Percentiles rank a stretch among this genome's conserved stretches.
Evolutionary conservation across 129 eudicot genomes (phyloP).

Genomic region (Solidago caesia): DNA sequence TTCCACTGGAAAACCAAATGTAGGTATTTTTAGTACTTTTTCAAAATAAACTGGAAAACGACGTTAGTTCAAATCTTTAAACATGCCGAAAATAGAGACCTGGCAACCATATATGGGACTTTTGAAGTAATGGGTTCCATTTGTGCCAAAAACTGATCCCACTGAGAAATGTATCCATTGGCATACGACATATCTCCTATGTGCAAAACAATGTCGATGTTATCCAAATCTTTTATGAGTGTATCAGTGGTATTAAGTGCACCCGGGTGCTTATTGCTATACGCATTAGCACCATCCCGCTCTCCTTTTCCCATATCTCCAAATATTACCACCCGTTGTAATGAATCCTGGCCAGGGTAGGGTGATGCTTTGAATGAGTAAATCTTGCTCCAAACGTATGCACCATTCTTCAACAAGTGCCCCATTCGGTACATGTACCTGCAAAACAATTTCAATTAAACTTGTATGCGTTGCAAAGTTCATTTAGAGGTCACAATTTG

Average conservation of each 20-base stretch:
- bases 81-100: slow-evolving; percentile 30
- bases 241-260: slow-evolving; percentile 67
- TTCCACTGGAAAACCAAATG: slow-evolving; percentile 53
- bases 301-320: slow-evolving; percentile 94
- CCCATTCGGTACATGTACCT: slow-evolving; percentile 73
- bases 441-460: slow-evolving; percentile 6
- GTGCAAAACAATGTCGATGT: slow-evolving; percentile 66
- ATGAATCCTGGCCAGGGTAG: slow-evolving; percentile 74
- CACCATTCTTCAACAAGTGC: slow-evolving; percentile 49
- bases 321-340: slow-evolving; percentile 64
- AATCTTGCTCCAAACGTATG: slow-evolving; percentile 51
- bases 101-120: slow-evolving; percentile 76
- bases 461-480: background rate
- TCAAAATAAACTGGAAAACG: background rate
- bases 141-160: slow-evolving; percentile 81
- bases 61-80: background rate
- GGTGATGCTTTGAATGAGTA: slow-evolving; percentile 75
- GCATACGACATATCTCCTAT: slow-evolving; percentile 70
- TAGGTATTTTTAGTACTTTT: background rate
- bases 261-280: slow-evolving; percentile 70
- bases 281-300: slow-evolving; percentile 79
- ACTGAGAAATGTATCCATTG: slow-evolving; percentile 74
- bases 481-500: too few species aligned
- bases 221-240: slow-evolving; percentile 56
- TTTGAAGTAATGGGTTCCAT: slow-evolving; percentile 66